Conservation (phyloP, 2,329 filamentous ascomycete species). For the Aspergillus costaricaensis region DNA sequence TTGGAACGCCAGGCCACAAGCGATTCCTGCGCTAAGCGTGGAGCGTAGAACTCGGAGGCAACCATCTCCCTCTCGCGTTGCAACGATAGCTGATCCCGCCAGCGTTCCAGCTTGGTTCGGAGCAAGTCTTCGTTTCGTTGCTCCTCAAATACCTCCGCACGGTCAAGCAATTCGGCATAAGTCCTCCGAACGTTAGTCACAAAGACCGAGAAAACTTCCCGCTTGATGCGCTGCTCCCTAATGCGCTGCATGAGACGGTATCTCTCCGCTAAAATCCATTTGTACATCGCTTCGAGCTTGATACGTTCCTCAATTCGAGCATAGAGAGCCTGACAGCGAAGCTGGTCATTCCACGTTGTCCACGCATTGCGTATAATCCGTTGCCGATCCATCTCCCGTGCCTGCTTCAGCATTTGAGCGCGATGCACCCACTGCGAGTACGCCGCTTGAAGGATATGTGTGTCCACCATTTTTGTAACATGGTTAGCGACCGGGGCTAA, state of each 20-base stretch:
- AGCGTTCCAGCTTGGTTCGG: slow-evolving; percentile 37
- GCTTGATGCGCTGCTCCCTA: slow-evolving; percentile 42
- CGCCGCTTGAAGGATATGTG: slow-evolving; percentile 48
- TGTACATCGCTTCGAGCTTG: slow-evolving; percentile 59
- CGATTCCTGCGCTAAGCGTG: slow-evolving; percentile 44
- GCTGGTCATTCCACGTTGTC: slow-evolving; percentile 63
- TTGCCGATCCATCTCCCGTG: slow-evolving; percentile 52
- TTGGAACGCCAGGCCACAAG: slow-evolving; percentile 42
- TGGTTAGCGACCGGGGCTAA: slow-evolving; percentile 46
- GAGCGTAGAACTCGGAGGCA: slow-evolving; percentile 47
- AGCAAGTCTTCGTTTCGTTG: slow-evolving; percentile 37
- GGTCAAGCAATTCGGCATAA: slow-evolving; percentile 39
- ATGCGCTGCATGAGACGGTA: slow-evolving; percentile 43
- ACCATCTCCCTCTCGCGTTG: slow-evolving; percentile 45
- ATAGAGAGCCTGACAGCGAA: slow-evolving; percentile 56
- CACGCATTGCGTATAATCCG: slow-evolving; percentile 60
- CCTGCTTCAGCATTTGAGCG: slow-evolving; percentile 48
- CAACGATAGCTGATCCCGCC: slow-evolving; percentile 40
- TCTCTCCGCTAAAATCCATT: slow-evolving; percentile 59
- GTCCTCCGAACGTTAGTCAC: slow-evolving; percentile 41
- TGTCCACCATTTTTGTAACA: slow-evolving; percentile 48
- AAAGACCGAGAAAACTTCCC: slow-evolving; percentile 43
- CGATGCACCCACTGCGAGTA: slow-evolving; percentile 55
- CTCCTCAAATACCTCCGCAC: slow-evolving; percentile 39
- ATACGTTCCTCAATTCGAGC: slow-evolving; percentile 59